Evolutionary conservation across 257 asterid species (phyloP), one percentile per base, ranked within the genome.

Genomic region (Scutellaria baicalensis): DNA sequence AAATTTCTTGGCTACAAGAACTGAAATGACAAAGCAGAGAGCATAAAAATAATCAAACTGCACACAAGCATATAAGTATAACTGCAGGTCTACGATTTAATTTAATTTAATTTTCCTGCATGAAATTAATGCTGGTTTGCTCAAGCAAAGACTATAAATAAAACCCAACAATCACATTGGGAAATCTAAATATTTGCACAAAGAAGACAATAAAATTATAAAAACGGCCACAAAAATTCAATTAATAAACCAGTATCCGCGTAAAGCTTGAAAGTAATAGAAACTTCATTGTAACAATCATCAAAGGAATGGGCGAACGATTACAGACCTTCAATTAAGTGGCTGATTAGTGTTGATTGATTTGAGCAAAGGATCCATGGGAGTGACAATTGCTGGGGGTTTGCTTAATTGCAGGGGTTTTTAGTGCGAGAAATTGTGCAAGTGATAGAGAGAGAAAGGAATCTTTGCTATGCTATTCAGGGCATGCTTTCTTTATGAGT

Each of bases 341-440:
- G 52, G 6, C 47, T 17, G n/a, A 76, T 76, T 65, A 43, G 61
- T 20, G 49, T 18, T 9, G 67, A 48, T 23, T 35, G 64, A 18
- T 44, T 35, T 31, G 54, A 33, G 11, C 14, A 51, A 0, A 55
- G 42, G 60, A 64, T 71, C 77, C 73, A 70, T 48, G 43, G 65
- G 43, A 58, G 73, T 70, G 69, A 57, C 23, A 64, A 64, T 43
- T 35, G 23, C 13, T 7, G 68, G 43, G 65, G 58, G 49, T 70
- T 70, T 76, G 73, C 80, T 58, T 16, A 36, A 56, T 33, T 52
- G 54, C 11, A 13, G 39, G 73, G 80, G 69, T 58, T 58, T 70
- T 39, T 47, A 55, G 54, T 8, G 64, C 2, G 60, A 11, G 57
- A 6, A 16, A 20, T 0, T 12, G 20, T 2, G 35, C 0, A 14